Percentiles rank a stretch among this genome's conserved stretches.
Evolutionary conservation across 2,329 filamentous ascomycete genomes (phyloP).

Genomic region (Paraphoma sp.): DNA sequence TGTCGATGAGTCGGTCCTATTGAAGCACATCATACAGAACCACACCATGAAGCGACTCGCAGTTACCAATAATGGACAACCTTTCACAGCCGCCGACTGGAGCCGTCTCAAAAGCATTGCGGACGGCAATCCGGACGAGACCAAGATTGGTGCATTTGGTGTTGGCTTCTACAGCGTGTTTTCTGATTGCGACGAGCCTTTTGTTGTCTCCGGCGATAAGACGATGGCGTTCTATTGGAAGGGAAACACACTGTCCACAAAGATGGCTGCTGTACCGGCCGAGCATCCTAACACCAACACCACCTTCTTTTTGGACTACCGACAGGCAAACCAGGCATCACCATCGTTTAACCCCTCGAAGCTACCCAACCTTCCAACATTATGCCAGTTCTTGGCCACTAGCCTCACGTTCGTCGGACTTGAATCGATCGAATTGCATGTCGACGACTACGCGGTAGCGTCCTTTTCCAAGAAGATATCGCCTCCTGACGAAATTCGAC

Average conservation of each 20-base stretch:
- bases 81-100: conserved; percentile 93
- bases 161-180: conserved; percentile 99
- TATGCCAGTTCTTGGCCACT: conserved; percentile 91
- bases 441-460: conserved; percentile 85
- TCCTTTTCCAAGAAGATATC: conserved; percentile 84
- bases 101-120: conserved; percentile 91
- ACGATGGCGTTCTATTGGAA: conserved; percentile 99
- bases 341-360: conserved; percentile 64
- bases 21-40: conserved; percentile 84
- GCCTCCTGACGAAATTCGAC: conserved; percentile 71
- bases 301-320: conserved; percentile 92
- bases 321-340: conserved; percentile 70
- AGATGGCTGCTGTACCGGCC: conserved; percentile 76
- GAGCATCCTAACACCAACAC: conserved; percentile 74
- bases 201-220: conserved; percentile 89
- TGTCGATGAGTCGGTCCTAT: conserved; percentile 70
- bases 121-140: conserved; percentile 98
- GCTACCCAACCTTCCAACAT: conserved; percentile 81
- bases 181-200: conserved; percentile 96
- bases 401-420: conserved; percentile 95
- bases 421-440: conserved; percentile 84
- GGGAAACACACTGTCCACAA: conserved; percentile 94
- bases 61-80: conserved; percentile 88
- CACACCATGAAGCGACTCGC: conserved; percentile 88
- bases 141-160: conserved; percentile 97